A percentile compares a stretch with the other conserved stretches of the same genome.
phyloP scores from a whole-genome alignment of 192 early-diverging fungal species.

The Allomyces arbusculus region DNA sequence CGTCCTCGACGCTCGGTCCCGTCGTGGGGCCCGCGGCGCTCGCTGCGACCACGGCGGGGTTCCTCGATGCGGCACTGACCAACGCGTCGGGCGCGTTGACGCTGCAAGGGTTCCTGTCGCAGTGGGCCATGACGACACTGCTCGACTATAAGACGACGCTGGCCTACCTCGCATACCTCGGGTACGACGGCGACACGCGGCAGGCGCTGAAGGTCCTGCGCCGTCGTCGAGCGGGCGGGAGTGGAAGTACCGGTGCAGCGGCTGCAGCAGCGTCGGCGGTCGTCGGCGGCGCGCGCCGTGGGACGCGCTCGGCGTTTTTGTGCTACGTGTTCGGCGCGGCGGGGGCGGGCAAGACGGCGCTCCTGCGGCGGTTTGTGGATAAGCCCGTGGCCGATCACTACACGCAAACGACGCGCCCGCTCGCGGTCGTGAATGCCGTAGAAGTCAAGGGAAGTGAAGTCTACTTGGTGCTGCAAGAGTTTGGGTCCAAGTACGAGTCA shows the following conservation, averaged over 20 bases:
- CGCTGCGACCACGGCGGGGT: too few relatives aligned
- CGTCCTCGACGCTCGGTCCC: too few relatives aligned
- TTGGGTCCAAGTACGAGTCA: slow-evolving; percentile 62
- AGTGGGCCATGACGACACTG: slow-evolving; percentile 98
- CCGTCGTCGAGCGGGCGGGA: slow-evolving; percentile 47
- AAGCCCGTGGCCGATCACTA: slow-evolving; percentile 60
- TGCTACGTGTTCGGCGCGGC: slow-evolving; percentile 89
- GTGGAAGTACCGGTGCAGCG: neutral
- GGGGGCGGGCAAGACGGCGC: slow-evolving; percentile 77
- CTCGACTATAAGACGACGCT: slow-evolving; percentile 75
- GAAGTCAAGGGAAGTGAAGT: slow-evolving; percentile 86
- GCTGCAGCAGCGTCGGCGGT: neutral
- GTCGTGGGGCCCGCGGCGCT: too few relatives aligned
- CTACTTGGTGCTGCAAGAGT: slow-evolving; percentile 92
- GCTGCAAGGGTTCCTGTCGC: slow-evolving; percentile 90
- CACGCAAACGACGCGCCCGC: slow-evolving; percentile 48
- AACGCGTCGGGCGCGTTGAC: slow-evolving; percentile 77
- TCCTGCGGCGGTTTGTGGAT: slow-evolving; percentile 69
- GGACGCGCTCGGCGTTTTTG: slow-evolving; percentile 48
- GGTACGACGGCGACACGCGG: slow-evolving; percentile 75
- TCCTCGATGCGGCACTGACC: slow-evolving; percentile 21
- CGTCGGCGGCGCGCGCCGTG: neutral
- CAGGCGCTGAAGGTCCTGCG: slow-evolving; percentile 63
- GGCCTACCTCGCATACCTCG: slow-evolving; percentile 89
- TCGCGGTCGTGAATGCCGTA: slow-evolving; percentile 81